Evolutionary conservation across 2,329 filamentous ascomycete species (phyloP).

Genomic region (Paramyrothecium roridum): DNA sequence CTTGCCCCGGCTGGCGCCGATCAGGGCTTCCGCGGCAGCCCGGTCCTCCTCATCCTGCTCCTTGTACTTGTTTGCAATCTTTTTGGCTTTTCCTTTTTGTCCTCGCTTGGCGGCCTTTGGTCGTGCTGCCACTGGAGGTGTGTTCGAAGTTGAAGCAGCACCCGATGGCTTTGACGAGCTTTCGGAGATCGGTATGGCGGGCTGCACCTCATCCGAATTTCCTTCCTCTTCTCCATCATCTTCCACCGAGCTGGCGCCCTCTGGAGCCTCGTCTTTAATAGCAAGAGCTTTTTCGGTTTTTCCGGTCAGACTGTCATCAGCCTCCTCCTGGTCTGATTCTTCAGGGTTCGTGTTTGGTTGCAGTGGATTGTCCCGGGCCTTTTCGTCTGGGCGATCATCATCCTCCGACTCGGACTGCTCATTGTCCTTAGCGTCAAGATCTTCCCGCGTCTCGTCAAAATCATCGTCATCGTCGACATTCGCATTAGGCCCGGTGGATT

Average conservation of each 20-base stretch:
- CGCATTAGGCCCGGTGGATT: conserved; percentile 10
- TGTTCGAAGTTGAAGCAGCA: conserved; percentile 6
- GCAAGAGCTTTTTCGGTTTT: background rate
- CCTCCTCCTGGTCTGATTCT: conserved; percentile 30
- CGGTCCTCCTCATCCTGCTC: conserved; percentile 95
- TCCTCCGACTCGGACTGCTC: conserved; percentile 26
- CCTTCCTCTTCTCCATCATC: conserved; percentile 19
- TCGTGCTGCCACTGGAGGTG: conserved; percentile 33
- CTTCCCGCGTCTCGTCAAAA: conserved; percentile 6
- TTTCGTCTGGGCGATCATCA: conserved; percentile 23
- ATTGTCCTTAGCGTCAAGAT: conserved; percentile 14
- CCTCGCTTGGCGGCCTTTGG: conserved; percentile 56
- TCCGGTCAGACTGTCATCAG: conserved; percentile 10
- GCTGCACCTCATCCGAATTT: conserved; percentile 9
- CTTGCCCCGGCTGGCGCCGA: conserved; percentile 70
- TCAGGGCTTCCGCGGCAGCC: conserved; percentile 74
- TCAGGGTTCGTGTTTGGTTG: conserved; percentile 22
- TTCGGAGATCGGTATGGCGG: conserved; percentile 12
- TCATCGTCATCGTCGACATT: conserved; percentile 17
- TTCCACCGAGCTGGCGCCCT: conserved; percentile 9
- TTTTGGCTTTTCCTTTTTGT: conserved; percentile 80
- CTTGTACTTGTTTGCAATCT: conserved; percentile 84
- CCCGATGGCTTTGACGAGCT: conserved; percentile 9
- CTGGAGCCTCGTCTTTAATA: background rate
- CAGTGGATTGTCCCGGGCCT: conserved; percentile 33